phyloP scores from a whole-genome alignment of 2,329 filamentous ascomycete genomes.

The Fusarium kyushuense region DNA sequence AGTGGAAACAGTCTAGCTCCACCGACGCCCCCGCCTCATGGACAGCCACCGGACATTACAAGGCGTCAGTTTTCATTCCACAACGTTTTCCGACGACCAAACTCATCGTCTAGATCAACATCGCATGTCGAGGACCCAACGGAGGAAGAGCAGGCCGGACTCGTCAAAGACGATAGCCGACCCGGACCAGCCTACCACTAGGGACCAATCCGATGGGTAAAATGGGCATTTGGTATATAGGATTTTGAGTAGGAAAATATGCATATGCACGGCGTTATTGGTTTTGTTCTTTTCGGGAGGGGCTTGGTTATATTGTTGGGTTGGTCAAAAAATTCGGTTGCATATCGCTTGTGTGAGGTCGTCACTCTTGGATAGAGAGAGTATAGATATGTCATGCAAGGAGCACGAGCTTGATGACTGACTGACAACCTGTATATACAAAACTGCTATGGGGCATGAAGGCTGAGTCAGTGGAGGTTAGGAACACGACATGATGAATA shows the following conservation, averaged over 20 bases:
- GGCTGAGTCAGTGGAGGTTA: conserved; percentile 26
- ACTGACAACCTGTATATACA: conserved; percentile 41
- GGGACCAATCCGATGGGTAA: conserved; percentile 20
- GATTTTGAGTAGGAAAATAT: conserved; percentile 22
- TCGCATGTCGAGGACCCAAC: conserved; percentile 62
- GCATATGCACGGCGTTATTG: conserved; percentile 45
- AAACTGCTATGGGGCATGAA: conserved; percentile 25
- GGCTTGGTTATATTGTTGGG: conserved; percentile 1
- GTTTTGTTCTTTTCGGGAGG: conserved; percentile 27
- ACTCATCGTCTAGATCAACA: conserved; percentile 51
- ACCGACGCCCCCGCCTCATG: conserved; percentile 72
- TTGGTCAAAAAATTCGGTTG: conserved; percentile 17
- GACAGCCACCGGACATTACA: conserved; percentile 70
- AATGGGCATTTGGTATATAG: conserved; percentile 3
- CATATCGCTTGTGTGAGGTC: conserved; percentile 42
- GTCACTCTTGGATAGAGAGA: conserved; percentile 31
- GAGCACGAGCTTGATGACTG: conserved; percentile 45
- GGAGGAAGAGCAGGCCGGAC: conserved; percentile 84
- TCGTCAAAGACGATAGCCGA: conserved; percentile 73
- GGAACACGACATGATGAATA: conserved; percentile 46
- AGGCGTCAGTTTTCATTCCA: conserved; percentile 92
- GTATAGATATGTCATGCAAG: conserved; percentile 35
- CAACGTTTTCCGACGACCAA: conserved; percentile 73
- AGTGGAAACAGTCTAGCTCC: conserved; percentile 62
- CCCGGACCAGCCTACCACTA: conserved; percentile 37